These are phyloP conservation scores for Chrysanthemum seticuspe DNA, from an alignment of 129 eudicot genomes.

Conservation along the genomic window DNA sequence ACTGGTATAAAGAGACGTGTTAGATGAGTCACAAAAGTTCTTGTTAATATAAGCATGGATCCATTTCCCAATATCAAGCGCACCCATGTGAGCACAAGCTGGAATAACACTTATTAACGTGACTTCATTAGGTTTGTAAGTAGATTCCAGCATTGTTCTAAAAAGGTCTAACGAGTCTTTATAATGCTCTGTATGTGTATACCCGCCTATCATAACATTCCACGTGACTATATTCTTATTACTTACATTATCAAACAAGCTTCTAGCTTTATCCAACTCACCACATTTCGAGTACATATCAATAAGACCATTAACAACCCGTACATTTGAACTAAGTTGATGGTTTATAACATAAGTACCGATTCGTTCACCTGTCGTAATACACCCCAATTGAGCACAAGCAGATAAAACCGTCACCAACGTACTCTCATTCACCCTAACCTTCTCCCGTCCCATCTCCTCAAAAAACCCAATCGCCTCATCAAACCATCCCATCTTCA, in stretches of 20 bases:
- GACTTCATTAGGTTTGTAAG: slow-evolving; percentile 41
- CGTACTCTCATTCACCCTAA: slow-evolving; percentile 28
- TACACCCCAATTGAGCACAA: slow-evolving; percentile 48
- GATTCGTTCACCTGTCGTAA: slow-evolving; percentile 43
- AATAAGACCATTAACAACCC: slow-evolving; percentile 52
- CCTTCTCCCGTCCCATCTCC: no score
- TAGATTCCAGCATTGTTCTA: slow-evolving; percentile 36
- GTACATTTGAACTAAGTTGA: slow-evolving; percentile 42
- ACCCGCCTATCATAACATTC: slow-evolving; percentile 81
- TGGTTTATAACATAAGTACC: slow-evolving; percentile 37
- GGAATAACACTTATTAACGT: slow-evolving; percentile 44
- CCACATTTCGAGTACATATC: slow-evolving; percentile 71
- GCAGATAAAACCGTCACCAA: slow-evolving; percentile 60
- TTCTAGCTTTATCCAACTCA: slow-evolving; percentile 51
- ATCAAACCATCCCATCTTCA: slow-evolving; percentile 15
- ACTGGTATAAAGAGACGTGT: no score
- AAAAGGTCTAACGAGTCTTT: slow-evolving; percentile 45
- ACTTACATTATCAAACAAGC: slow-evolving; percentile 41
- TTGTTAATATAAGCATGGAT: no score
- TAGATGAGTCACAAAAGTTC: no score
- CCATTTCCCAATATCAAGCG: slow-evolving; percentile 25
- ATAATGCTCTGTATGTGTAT: slow-evolving; percentile 59
- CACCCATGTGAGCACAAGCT: slow-evolving; percentile 27
- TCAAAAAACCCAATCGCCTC: slow-evolving; percentile 49
- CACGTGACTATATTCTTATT: slow-evolving; percentile 59